phyloP scores from a whole-genome alignment of 208 protist species.

The Perkinsela sp. region DNA sequence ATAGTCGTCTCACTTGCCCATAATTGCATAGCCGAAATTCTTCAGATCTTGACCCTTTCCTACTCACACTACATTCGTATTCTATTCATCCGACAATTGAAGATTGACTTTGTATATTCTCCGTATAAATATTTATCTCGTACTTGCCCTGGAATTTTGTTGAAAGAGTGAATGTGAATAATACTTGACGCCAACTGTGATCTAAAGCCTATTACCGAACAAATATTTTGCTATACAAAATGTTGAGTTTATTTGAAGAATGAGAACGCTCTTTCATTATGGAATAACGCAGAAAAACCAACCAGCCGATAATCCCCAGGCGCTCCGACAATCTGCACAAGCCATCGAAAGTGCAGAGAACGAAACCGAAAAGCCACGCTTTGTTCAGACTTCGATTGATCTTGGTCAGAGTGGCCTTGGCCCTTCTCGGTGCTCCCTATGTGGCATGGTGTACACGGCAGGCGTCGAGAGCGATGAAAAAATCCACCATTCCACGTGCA shows the following conservation, averaged over 20 bases:
- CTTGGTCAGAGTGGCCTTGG: background rate
- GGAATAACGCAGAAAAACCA: background rate
- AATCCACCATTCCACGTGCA: background rate
- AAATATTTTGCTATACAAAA: background rate
- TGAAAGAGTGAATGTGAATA: background rate
- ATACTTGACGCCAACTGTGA: background rate
- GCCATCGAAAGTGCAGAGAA: background rate
- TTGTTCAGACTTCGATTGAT: background rate
- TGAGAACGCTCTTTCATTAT: background rate
- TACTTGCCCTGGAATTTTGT: background rate
- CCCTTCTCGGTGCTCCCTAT: background rate
- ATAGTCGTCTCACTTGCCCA: too few relatives aligned
- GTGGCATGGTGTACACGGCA: background rate
- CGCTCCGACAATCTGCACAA: background rate
- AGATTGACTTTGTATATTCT: background rate
- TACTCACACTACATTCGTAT: too few relatives aligned
- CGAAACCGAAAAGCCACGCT: background rate
- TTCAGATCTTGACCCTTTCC: too few relatives aligned
- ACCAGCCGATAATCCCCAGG: background rate
- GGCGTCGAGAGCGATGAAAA: background rate
- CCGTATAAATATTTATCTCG: background rate
- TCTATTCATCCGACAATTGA: too few relatives aligned
- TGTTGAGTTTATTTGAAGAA: background rate
- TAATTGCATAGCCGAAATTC: too few relatives aligned
- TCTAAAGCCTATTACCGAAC: background rate